Base-by-base conservation (phyloP, 106 monocot species). In the Dendrobium nobile region DNA sequence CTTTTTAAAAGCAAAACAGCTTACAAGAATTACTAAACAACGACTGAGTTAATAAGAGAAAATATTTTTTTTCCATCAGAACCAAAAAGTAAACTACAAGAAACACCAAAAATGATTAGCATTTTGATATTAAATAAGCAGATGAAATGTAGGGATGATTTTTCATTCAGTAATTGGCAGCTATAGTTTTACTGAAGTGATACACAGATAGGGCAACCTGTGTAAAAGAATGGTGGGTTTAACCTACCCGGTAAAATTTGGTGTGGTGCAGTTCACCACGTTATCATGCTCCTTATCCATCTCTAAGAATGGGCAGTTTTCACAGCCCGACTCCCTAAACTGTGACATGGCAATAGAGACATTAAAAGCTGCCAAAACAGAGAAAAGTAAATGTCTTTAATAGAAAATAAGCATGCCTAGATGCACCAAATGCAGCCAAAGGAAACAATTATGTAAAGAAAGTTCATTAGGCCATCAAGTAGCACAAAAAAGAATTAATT, bases 301-400 rank as follows among this genome's bases (percentile, higher is more conserved):
- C 45, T 99, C 95, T 67, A 99, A 85, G 82, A 99, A 99, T 17
- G 98, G 98, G 87, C 98, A 99, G 73, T 99, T 99, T 80, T 99
- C 98, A 74, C 98, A 99, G 20, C 98, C 98, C 0, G 92, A 89
- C 40, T 99, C 98, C 79, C 93, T 91, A 67, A 99, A 99, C 96
- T 97, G 82, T 43, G 43, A 85, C 20, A 73, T 78, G 3, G 55
- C 54, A 77, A 41, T 51, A 70, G 59, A 75, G 4, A 48, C 19
- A n/a, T 74, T 74, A 74, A 41, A 19, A 42, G 74, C 70, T 33
- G 6, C 28, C 28, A 70, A 33, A 33, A 9, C 28, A 74, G 22
- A 5, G 7, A 2, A 74, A 74, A 43, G 2, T 7, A 73, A 41
- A 42, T 0, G 41, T n/a, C 43, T 43, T 19, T 20, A 74, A 44